Conservation (phyloP, 2,329 filamentous ascomycete species). For the Achaetomium macrosporum region DNA sequence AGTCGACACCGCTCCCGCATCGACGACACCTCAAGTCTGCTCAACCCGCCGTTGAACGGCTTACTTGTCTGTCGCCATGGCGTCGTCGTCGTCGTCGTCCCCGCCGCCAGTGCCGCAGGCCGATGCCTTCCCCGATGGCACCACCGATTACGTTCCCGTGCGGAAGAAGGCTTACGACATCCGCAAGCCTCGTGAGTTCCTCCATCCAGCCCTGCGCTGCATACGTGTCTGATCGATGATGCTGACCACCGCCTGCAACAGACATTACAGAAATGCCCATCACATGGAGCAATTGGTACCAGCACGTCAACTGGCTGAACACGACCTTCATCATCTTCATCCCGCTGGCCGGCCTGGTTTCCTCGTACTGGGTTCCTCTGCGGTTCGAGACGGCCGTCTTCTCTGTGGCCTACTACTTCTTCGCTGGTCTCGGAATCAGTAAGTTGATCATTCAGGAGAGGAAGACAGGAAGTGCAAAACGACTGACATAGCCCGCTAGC, state of each 20-base stretch:
- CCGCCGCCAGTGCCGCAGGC: conserved; percentile 33
- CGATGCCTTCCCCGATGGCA: conserved; percentile 46
- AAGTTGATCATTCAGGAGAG: conserved; percentile 28
- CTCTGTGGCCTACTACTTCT: conserved; percentile 75
- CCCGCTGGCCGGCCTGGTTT: conserved; percentile 66
- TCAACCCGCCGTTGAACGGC: conserved; percentile 10
- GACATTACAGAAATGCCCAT: conserved; percentile 78
- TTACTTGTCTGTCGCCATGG: conserved; percentile 25
- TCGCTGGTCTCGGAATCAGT: conserved; percentile 76
- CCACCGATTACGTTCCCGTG: conserved; percentile 49
- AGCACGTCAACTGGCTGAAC: conserved; percentile 93
- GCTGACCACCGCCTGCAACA: conserved; percentile 9
- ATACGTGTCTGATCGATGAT: background rate
- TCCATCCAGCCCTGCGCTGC: background rate
- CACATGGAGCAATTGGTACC: conserved; percentile 78
- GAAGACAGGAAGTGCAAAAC: background rate
- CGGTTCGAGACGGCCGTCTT: conserved; percentile 66
- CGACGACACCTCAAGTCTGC: background rate
- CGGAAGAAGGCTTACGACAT: conserved; percentile 43
- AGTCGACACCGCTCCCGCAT: conserved; percentile 7
- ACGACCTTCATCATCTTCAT: conserved; percentile 73
- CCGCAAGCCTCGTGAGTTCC: conserved; percentile 57
- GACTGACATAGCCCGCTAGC: conserved; percentile 10
- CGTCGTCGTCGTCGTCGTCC: conserved; percentile 32
- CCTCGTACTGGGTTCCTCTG: conserved; percentile 73